Conservation (phyloP, 1,284 basidiomycete genomes). For the Ustilago tritici region DNA sequence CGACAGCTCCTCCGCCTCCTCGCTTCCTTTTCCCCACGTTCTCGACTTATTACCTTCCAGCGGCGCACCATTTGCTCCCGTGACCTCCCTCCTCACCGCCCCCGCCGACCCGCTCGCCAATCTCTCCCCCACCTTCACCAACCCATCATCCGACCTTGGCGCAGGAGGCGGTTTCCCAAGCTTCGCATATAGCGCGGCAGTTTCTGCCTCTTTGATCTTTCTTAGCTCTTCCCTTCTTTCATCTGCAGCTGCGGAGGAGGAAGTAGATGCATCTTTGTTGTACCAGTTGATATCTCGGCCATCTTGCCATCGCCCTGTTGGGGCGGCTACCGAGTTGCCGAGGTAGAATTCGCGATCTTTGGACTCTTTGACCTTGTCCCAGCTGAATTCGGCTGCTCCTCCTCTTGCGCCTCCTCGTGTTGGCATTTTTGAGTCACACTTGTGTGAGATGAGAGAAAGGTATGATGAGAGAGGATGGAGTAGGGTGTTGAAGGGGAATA, state of each 20-base stretch:
- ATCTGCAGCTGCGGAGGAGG: conserved; percentile 28
- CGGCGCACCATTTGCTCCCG: conserved; percentile 49
- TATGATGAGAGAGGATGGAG: neutral
- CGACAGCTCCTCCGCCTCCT: conserved; percentile 22
- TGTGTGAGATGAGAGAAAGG: neutral
- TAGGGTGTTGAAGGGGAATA: neutral
- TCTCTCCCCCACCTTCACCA: conserved; percentile 30
- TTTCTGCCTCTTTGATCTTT: conserved; percentile 62
- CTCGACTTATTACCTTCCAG: conserved; percentile 23
- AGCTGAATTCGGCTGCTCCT: conserved; percentile 66
- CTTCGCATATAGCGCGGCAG: conserved; percentile 57
- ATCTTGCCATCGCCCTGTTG: conserved; percentile 67
- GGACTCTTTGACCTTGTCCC: conserved; percentile 64
- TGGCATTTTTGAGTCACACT: conserved; percentile 14
- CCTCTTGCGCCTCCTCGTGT: conserved; percentile 63
- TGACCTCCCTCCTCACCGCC: conserved; percentile 23
- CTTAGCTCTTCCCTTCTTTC: conserved; percentile 56
- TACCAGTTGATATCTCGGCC: conserved; percentile 68
- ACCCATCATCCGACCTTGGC: neutral
- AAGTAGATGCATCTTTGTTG: conserved; percentile 53
- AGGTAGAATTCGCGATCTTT: conserved; percentile 68
- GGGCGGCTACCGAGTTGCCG: conserved; percentile 66
- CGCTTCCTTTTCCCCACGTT: conserved; percentile 25
- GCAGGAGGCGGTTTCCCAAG: conserved; percentile 42
- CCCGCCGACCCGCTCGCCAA: conserved; percentile 35